Evolutionary conservation across 1,284 basidiomycete species (phyloP).

Genomic region (Malassezia dermatis): DNA sequence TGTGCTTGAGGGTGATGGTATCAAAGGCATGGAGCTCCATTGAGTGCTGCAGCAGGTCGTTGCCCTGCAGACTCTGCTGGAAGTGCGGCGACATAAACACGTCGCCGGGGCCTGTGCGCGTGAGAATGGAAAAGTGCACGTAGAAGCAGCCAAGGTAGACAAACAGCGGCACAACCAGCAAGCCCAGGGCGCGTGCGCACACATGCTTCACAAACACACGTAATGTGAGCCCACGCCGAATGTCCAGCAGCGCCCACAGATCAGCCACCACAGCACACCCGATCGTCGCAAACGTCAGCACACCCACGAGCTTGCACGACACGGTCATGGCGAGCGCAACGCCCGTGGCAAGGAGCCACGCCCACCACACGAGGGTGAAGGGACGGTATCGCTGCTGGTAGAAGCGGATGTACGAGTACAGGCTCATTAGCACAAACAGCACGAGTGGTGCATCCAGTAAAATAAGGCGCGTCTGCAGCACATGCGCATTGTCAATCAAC

Average conservation of each 20-base stretch:
- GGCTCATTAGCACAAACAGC: constrained; percentile 86
- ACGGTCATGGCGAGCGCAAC: constrained; percentile 87
- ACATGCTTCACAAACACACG: constrained; percentile 85
- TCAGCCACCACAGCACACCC: constrained; percentile 85
- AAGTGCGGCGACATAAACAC: constrained; percentile 94
- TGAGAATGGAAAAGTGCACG: constrained; percentile 83
- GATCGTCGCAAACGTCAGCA: constrained; percentile 79
- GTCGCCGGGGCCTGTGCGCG: constrained; percentile 83
- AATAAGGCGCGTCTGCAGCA: constrained; percentile 89
- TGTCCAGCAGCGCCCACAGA: constrained; percentile 86
- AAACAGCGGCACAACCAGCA: constrained; percentile 75
- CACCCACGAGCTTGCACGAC: constrained; percentile 95
- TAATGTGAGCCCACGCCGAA: constrained; percentile 60
- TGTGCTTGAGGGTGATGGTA: constrained; percentile 74
- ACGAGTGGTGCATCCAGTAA: constrained; percentile 87
- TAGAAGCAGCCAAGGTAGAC: constrained; percentile 95
- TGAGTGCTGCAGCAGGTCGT: constrained; percentile 77
- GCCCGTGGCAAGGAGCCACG: constrained; percentile 82
- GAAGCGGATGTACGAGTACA: constrained; percentile 92
- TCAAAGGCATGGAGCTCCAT: constrained; percentile 91
- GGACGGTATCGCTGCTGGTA: constrained; percentile 75
- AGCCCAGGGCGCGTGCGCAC: constrained; percentile 68
- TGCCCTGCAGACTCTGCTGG: constrained; percentile 87
- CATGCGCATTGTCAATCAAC: constrained; percentile 92
- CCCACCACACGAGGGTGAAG: constrained; percentile 63